Evolutionary conservation across 176 grass and related monocot species (phyloP), one percentile per base, ranked within the genome.

Genomic region (Juncus effusus): DNA sequence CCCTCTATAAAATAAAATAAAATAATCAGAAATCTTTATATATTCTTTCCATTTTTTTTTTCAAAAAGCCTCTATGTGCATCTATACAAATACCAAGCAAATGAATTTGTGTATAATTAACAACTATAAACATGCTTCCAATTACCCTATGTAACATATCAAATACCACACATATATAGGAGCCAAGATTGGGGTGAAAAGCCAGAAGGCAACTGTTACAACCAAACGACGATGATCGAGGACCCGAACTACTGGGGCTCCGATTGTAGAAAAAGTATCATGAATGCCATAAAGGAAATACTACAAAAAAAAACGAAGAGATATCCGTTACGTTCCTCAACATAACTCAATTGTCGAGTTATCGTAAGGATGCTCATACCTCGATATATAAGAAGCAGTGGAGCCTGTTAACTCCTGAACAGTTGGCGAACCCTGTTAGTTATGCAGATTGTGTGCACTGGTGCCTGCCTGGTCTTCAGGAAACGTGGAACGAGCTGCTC

Each of bases 171-270:
- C 19, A 28, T 47, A 47, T 47, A 47, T 69, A 95, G 85, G 88
- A 89, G 93, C 74, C 64, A 80, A 70, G 93, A 96, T 9, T 96
- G 85, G 88, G 93, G 93, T 2, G 85, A 7, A 7, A 59, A 40
- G 56, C 8, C 53, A 3, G 85, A 87, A 0, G 51, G 60, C 3
- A 96, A 96, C 74, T 96, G 93, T 79, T 91, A 91, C 80, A 88
- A 88, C 59, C 50, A 96, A 67, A 91, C 88, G 12, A 70, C 63
- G 11, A 79, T 96, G 81, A 82, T 96, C 65, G 60, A 67, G 28
- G 82, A 96, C 44, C 28, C 63, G 10, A 67, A 13, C 39, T 89
- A 96, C 65, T 96, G 87, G 93, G 84, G 93, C 16, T 84, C 88
- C 1, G 88, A 91, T 67, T 76, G 82, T 42, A 77, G 88, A 37